Percentiles rank a stretch among this genome's conserved stretches.
Evolutionary conservation across 352 stramenopile genomes (phyloP).

Genomic region (Poterioochromonas sp.): DNA sequence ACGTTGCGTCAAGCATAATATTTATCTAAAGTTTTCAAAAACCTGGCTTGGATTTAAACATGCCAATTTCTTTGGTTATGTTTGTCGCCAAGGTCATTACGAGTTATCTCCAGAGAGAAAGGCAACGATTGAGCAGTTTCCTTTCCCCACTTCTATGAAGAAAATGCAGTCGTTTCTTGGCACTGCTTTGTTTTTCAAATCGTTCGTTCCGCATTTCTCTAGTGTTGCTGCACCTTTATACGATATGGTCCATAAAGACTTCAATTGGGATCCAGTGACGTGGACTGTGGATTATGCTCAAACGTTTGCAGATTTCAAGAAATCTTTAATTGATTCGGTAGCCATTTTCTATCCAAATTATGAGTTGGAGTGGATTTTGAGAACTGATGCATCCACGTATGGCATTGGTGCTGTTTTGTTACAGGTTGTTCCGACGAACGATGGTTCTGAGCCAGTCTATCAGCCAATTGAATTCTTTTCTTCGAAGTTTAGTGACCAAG

Average conservation of each 20-base stretch:
- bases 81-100: neutral
- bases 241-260: slow-evolving; percentile 21
- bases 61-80: slow-evolving; percentile 22
- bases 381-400: neutral
- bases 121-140: neutral
- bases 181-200: slow-evolving; percentile 25
- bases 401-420: neutral
- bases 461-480: neutral
- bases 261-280: slow-evolving; percentile 11
- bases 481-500: neutral
- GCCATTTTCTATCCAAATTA: slow-evolving; percentile 22
- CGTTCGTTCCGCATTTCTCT: slow-evolving; percentile 27
- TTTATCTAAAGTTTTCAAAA: slow-evolving; percentile 29
- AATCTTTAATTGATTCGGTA: slow-evolving; percentile 16
- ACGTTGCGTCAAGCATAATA: slow-evolving; percentile 22
- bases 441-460: neutral
- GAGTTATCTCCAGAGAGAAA: neutral
- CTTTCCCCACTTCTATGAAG: neutral
- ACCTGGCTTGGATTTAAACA: slow-evolving; percentile 27
- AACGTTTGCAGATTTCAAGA: slow-evolving; percentile 13
- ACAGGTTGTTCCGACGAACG: neutral
- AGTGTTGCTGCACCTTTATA: neutral
- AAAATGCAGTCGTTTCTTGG: slow-evolving; percentile 23
- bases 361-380: slow-evolving; percentile 1
- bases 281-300: neutral